Base-by-base conservation (phyloP, 768 basidiomycete species). In the Suillus tomentosus region DNA sequence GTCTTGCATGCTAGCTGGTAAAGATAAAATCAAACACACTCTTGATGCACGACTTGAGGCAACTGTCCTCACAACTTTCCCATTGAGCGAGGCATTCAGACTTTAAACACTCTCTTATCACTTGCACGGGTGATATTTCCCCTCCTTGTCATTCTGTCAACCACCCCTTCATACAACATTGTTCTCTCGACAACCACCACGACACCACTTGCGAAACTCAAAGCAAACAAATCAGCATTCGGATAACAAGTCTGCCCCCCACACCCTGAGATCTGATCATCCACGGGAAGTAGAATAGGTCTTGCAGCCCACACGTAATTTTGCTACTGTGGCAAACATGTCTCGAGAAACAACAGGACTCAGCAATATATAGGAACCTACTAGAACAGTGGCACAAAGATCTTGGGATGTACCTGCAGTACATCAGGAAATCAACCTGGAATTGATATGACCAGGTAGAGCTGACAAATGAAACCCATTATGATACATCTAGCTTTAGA, bases 161-260 rank as follows among this genome's bases (percentile, higher is more conserved):
- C 31, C 27, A 2, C 5, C 31, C 64, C 57, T 66, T 60, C 51
- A 43, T 6, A 78, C 42, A 17, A 79, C 72, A 61, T 80, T 31
- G 27, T 31, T 31, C 3, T 31, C 27, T 80, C 81, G 42, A 82
- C 77, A 15, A 80, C 61, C 56, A 15, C 68, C 70, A n/a, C 70
- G 67, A 85, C 76, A 11, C 79, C 86, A 34, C 83, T 83, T 1
- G 86, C 86, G 8, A 82, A 82, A 2, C 82, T 84, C 0, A 82
- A 85, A 0, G 84, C 84, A 64, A 80, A 82, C 1, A 84, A 82
- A 65, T 84, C 80, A 5, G 77, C 80, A n/a, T 76, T 75, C 0
- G 80, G 79, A 56, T 75, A 81, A 3, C 75, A 79, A 47, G 73
- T 68, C 71, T 27, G 27, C 27, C 27, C 82, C n/a, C 75, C 75